Conservation (phyloP, 2,329 filamentous ascomycete genomes). For the Magnaporthiopsis incrustans region DNA sequence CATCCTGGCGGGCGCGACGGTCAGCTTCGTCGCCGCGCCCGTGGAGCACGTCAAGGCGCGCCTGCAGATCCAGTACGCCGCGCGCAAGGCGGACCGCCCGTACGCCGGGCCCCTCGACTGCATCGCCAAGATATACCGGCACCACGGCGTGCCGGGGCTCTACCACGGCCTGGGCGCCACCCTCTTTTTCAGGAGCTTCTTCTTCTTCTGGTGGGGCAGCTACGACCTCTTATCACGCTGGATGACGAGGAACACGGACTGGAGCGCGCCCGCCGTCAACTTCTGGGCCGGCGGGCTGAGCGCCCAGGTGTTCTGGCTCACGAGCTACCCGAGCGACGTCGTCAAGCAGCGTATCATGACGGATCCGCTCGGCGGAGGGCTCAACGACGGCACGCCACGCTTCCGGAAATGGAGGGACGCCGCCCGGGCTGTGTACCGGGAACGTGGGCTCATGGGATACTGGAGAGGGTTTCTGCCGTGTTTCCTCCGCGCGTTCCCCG, state of each 20-base stretch:
- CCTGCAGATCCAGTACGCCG: constrained; percentile 88
- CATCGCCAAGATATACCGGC: constrained; percentile 56
- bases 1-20: constrained; percentile 77
- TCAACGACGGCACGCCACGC: constrained; percentile 58
- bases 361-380: constrained; percentile 67
- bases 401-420: constrained; percentile 77
- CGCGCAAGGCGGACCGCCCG: constrained; percentile 64
- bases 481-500: constrained; percentile 88
- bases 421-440: constrained; percentile 65
- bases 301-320: constrained; percentile 91
- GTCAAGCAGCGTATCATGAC: constrained; percentile 98
- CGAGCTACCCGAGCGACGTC: constrained; percentile 84
- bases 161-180: constrained; percentile 84
- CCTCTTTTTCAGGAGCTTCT: constrained; percentile 81
- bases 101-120: constrained; percentile 89
- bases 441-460: constrained; percentile 71
- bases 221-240: constrained; percentile 76
- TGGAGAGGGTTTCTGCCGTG: constrained; percentile 93
- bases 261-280: constrained; percentile 76
- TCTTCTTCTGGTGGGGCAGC: constrained; percentile 97
- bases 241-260: constrained; percentile 56
- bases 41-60: constrained; percentile 94
- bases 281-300: constrained; percentile 95
- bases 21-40: constrained; percentile 86
- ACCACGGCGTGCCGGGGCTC: constrained; percentile 70